Evolutionary conservation across 305 asterid species (phyloP), one percentile per base, ranked within the genome.

Genomic region (Fraxinus latifolia): DNA sequence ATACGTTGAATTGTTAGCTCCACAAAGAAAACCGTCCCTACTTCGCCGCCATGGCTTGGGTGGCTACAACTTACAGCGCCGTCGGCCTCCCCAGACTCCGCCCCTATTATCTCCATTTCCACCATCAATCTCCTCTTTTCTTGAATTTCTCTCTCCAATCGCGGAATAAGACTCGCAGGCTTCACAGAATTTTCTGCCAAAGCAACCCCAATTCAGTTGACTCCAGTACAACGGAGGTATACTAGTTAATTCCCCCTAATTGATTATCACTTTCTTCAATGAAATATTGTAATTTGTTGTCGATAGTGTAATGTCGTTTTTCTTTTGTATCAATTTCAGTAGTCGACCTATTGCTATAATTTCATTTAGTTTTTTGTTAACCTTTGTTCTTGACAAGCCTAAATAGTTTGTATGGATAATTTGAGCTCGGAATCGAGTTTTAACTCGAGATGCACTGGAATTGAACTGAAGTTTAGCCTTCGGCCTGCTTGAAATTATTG

Each of bases 51-150:
- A 93, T 92, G 97, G 93, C 94, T 75, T 84, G 80, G 53, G 89
- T 92, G 78, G 91, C 91, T 84, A 86, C 97, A 44, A 89, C 91
- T 70, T 88, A 95, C 23, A 85, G 83, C 81, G 76, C 93, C 83
- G 80, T 89, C 80, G 84, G 80, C 58, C 74, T 90, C 78, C 88
- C 90, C 65, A 80, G 82, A 81, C 76, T 89, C 80, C 84, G 80
- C 73, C 83, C 88, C 7, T 74, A 74, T 53, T 81, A 84, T 76
- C 53, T 79, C 82, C 85, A 67, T 34, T 78, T 82, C 15, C 80
- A n/a, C 19, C 85, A 79, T 73, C 86, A 85, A n/a, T 68, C 78
- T 74, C 83, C 83, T 19, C 76, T 79, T 32, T 32, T 79, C 21
- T 79, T 82, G n/a, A 91, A 84, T 80, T 87, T 86, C 82, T 80